Evolutionary conservation across 169 alveolate genomes (phyloP), one percentile per base, ranked within the genome.

Genomic region (Plasmodium knowlesi): DNA sequence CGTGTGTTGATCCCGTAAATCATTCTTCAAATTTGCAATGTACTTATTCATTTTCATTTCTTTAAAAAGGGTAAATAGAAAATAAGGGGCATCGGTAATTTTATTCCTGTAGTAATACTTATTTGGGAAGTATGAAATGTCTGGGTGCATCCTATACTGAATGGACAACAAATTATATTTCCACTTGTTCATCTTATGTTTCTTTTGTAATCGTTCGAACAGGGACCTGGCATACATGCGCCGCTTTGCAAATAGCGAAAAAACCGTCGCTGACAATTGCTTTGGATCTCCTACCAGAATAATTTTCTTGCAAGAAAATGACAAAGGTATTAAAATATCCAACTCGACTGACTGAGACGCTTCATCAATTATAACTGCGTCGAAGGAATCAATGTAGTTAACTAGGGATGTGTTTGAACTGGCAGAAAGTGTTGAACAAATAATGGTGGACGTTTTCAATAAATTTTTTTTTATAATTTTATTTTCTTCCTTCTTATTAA

Each of bases 61-160:
- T 76, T 92, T 84, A 34, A 84, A 54, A 0, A 82, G 61, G 0
- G 72, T 76, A 81, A 84, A 67, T 41, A 72, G 34, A 90, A 90
- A 82, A 74, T 43, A 90, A 82, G 80, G 78, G 30, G 89, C 96
- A 78, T 96, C 96, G 19, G 83, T 83, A 22, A 97, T 79, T 70
- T 85, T 92, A 43, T 96, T 97, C 2, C 97, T 96, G 96, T 98
- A 99, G 96, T 98, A 98, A 61, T 96, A 97, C 73, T 92, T 93
- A 76, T 98, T 98, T 4, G 99, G 99, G 76, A 98, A 99, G 74
- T 96, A 98, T 12, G 99, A 98, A 19, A 99, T 98, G 70, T 97
- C 96, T 22, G 99, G 99, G 84, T 99, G 99, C 99, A 99, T 99
- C 84, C 99, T 96, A 41, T 99, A 97, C 95, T 99, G 99, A 76